These are phyloP conservation scores for Hirsutella minnesotensis DNA, from an alignment of 2,329 filamentous ascomycete genomes.

Conservation along the genomic window DNA sequence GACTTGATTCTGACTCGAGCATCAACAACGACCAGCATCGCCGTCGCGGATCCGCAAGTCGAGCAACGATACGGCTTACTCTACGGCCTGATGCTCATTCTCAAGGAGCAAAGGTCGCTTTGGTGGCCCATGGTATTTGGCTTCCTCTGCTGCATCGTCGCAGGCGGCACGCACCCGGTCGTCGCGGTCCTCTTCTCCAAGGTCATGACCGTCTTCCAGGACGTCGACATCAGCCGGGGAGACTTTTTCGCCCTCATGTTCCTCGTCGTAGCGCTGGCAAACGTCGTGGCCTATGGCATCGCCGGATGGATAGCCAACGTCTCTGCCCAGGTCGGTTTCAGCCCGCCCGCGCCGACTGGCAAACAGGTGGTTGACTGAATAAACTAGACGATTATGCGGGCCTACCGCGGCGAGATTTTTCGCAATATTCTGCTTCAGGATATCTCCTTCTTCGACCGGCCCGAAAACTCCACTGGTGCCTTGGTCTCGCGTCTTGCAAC, in stretches of 20 bases:
- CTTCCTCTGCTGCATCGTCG: conserved; percentile 12
- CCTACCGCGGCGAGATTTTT: conserved; percentile 29
- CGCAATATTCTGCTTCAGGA: conserved; percentile 42
- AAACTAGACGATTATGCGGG: conserved; percentile 17
- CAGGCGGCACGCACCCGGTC: conserved; percentile 25
- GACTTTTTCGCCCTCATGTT: conserved; percentile 47
- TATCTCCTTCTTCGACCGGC: conserved; percentile 32
- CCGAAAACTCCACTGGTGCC: conserved; percentile 24
- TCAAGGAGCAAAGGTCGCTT: conserved; percentile 17
- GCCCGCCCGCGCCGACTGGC: no score
- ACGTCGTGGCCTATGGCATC: conserved; percentile 29
- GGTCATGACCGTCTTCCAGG: conserved; percentile 26
- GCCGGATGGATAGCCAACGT: conserved; percentile 24
- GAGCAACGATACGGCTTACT: conserved; percentile 14
- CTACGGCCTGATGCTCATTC: conserved; percentile 15
- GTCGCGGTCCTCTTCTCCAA: conserved; percentile 27
- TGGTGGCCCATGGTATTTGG: conserved; percentile 12
- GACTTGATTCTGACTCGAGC: conserved; percentile 10
- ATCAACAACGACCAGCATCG: conserved; percentile 10
- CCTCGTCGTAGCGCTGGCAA: conserved; percentile 36
- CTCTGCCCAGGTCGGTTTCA: conserved; percentile 20
- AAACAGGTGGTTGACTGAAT: no score
- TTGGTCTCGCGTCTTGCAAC: conserved; percentile 24
- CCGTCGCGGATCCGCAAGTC: not conserved
- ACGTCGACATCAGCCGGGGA: conserved; percentile 18